Evolutionary conservation across 352 stramenopile genomes (phyloP).

Genomic region (Thraustochytrium sp.): DNA sequence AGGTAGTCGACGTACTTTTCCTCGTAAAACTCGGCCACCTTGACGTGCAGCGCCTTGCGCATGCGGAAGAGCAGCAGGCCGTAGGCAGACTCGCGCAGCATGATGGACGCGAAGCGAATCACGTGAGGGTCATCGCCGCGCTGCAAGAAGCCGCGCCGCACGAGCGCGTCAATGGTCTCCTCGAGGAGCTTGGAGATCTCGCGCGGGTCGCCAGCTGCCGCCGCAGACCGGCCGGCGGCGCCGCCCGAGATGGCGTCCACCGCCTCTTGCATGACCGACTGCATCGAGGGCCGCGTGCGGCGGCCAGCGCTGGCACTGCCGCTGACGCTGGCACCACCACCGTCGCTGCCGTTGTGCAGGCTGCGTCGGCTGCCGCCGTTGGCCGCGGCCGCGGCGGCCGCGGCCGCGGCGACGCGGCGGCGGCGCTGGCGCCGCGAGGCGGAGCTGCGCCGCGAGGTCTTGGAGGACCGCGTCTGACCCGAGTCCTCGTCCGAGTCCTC

Average conservation of each 20-base stretch:
- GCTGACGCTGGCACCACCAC: neutral
- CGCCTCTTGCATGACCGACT: neutral
- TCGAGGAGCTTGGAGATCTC: constrained; percentile 38
- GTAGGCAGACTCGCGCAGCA: constrained; percentile 42
- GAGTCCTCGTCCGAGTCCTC: neutral
- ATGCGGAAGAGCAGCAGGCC: constrained; percentile 34
- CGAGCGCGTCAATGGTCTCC: constrained; percentile 10
- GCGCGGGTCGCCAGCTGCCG: neutral
- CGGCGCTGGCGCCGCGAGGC: neutral
- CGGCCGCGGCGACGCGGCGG: neutral
- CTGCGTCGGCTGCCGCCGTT: neutral
- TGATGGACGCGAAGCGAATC: constrained; percentile 27
- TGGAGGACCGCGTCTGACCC: neutral
- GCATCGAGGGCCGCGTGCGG: neutral
- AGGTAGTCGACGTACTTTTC: constrained; percentile 34
- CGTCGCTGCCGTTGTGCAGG: neutral
- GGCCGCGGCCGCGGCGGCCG: no score
- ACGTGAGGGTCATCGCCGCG: neutral
- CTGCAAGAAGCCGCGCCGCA: neutral
- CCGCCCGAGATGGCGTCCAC: no score
- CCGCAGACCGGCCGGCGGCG: neutral
- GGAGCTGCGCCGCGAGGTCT: neutral
- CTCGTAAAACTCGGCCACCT: constrained; percentile 33
- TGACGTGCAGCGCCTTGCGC: constrained; percentile 26
- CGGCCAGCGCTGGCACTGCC: no score